These are phyloP conservation scores for Astrocystis sublimbata DNA, from an alignment of 495 filamentous ascomycete species.

Conservation along the genomic window DNA sequence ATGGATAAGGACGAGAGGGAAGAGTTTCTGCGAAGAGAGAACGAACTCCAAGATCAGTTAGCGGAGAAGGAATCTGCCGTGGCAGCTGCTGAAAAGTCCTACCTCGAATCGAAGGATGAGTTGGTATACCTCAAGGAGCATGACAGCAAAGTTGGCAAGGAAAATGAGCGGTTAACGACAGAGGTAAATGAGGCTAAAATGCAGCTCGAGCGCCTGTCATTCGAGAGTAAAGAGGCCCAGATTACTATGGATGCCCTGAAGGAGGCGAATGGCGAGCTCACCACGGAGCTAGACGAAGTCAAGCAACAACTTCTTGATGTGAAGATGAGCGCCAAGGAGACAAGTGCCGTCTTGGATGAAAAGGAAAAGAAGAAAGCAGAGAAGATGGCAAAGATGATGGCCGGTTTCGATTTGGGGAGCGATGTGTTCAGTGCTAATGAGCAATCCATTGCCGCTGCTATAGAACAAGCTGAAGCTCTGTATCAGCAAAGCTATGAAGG, in stretches of 20 bases:
- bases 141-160: constrained; percentile 72
- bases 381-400: constrained; percentile 99
- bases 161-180: constrained; percentile 79
- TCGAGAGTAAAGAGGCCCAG: constrained; percentile 92
- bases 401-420: constrained; percentile 87
- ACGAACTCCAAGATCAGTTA: constrained; percentile 94
- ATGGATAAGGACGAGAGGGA: constrained; percentile 96
- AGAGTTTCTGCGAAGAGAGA: constrained; percentile 92
- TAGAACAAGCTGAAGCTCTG: constrained; percentile 76
- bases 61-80: constrained; percentile 88
- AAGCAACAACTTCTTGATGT: constrained; percentile 96
- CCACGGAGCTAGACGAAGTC: constrained; percentile 85
- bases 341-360: constrained; percentile 80
- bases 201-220: constrained; percentile 91
- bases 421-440: constrained; percentile 93
- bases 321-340: constrained; percentile 94
- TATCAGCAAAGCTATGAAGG: constrained; percentile 73
- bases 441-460: constrained; percentile 73
- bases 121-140: constrained; percentile 78
- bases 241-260: constrained; percentile 98
- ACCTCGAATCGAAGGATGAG: constrained; percentile 82
- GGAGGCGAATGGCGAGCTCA: constrained; percentile 91
- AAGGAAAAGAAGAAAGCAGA: constrained; percentile 99
- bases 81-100: constrained; percentile 69
- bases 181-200: constrained; percentile 92